Percentiles rank a stretch among this genome's conserved stretches.
Conservation (phyloP, 352 stramenopile species). For the Peronospora belbahrii region DNA sequence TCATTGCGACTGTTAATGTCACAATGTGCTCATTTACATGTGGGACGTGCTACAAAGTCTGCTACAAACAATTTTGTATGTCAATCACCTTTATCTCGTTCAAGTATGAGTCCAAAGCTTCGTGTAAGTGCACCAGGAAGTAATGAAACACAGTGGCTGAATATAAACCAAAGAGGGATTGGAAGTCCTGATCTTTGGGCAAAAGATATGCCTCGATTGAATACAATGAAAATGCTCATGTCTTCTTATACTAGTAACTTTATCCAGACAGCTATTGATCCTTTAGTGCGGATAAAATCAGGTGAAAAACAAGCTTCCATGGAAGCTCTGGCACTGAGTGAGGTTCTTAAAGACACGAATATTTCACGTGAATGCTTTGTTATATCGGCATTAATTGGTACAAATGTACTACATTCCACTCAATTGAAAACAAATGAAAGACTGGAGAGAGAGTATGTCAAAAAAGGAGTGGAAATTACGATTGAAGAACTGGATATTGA, state of each 20-base stretch:
- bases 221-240: conserved; percentile 38
- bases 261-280: conserved; percentile 50
- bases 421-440: conserved; percentile 25
- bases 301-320: conserved; percentile 58
- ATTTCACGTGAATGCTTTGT: conserved; percentile 59
- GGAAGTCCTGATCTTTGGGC: conserved; percentile 59
- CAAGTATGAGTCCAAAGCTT: conserved; percentile 16
- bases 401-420: conserved; percentile 35
- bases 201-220: conserved; percentile 62
- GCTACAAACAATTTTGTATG: conserved; percentile 40
- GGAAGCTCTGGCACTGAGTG: conserved; percentile 58
- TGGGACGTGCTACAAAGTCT: conserved; percentile 35
- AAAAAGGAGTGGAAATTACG: conserved; percentile 41
- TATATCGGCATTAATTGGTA: conserved; percentile 48
- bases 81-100: conserved; percentile 15
- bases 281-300: conserved; percentile 15
- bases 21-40: conserved; percentile 30
- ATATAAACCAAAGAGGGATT: conserved; percentile 34
- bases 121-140: conserved; percentile 25
- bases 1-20: background rate
- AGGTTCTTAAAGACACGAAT: conserved; percentile 49
- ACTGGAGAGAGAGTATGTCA: conserved; percentile 34
- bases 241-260: conserved; percentile 51
- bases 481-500: conserved; percentile 49
- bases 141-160: conserved; percentile 14